A percentile compares a stretch with the other conserved stretches of the same genome.
These are phyloP conservation scores for Aegilops umbellulata DNA, from an alignment of 176 grass and related monocot species.

Conservation along the genomic window DNA sequence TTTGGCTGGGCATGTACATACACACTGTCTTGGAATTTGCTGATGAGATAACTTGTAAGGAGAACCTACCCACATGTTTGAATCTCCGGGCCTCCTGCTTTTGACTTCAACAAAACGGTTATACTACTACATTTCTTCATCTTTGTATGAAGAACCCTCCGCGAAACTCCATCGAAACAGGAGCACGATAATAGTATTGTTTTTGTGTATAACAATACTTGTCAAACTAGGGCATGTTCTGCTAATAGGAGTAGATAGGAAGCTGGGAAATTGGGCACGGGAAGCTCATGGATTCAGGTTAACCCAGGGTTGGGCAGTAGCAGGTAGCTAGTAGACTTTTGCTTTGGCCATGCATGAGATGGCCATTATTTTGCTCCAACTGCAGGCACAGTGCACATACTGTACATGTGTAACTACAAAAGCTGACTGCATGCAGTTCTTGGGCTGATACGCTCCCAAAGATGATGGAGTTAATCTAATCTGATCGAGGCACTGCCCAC, in stretches of 20 bases:
- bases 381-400: neutral
- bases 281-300: conserved; percentile 30
- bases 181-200: too few species aligned
- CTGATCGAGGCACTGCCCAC: conserved; percentile 6
- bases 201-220: neutral
- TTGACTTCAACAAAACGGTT: neutral
- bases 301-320: conserved; percentile 1
- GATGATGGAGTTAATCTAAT: conserved; percentile 15
- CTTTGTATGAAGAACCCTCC: neutral
- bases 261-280: conserved; percentile 28
- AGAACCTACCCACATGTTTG: neutral
- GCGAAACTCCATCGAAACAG: neutral
- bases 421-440: neutral
- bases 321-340: neutral
- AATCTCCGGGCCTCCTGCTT: neutral
- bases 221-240: conserved; percentile 17
- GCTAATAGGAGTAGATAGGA: too few species aligned
- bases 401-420: conserved; percentile 28
- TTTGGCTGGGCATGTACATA: neutral
- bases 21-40: neutral
- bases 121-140: neutral
- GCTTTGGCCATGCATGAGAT: conserved; percentile 39
- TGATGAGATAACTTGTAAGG: neutral
- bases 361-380: conserved; percentile 41
- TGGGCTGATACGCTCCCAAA: conserved; percentile 2